Base-by-base conservation (phyloP, 1,284 basidiomycete species). In the Heliocybe sulcata region DNA sequence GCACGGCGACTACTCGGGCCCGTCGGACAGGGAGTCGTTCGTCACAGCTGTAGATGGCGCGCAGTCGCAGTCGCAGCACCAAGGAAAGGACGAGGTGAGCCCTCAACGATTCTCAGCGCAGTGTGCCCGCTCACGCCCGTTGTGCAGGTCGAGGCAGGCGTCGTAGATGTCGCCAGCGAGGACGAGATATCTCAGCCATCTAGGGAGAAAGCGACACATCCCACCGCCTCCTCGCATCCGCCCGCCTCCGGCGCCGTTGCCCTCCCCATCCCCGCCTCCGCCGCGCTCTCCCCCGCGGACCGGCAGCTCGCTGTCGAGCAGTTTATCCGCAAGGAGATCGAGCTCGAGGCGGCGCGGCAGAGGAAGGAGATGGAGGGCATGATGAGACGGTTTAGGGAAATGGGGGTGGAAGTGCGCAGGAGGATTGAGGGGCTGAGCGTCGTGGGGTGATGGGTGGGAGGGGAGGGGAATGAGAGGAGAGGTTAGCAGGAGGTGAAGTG, bases 321-420 rank as follows among this genome's bases (percentile, higher is more conserved):
- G 62, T 90, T 85, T 81, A 83, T 90, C 57, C 73, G 82, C 53
- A 79, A 82, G 60, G 86, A 90, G 67, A 86, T 87, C 63, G 74
- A 74, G 56, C 65, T 79, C 35, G 78, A 88, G 64, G 81, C 79
- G 58, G 81, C 82, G 59, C 78, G 75, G 60, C 77, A 90, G 58
- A 73, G 76, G 64, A 67, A 72, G 55, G 86, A 89, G 60, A 87
- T 82, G 6, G 80, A 82, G 65, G 69, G 73, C 57, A 77, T 80
- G 64, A 75, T 90, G 56, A 71, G 71, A 38, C 67, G 72, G 62
- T 87, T 90, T 64, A 77, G 76, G 65, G 72, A 72, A 58, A 75
- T 71, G 58, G 85, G 85, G 12, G 79, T 76, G 45, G 84, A 85
- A 59, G 76, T 81, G 48, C 72, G 81, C 50, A 67, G 59, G 56